A percentile compares a stretch with the other conserved stretches of the same genome.
These are phyloP conservation scores for Scutellaria minor DNA, from an alignment of 257 asterid genomes.

Conservation along the genomic window DNA sequence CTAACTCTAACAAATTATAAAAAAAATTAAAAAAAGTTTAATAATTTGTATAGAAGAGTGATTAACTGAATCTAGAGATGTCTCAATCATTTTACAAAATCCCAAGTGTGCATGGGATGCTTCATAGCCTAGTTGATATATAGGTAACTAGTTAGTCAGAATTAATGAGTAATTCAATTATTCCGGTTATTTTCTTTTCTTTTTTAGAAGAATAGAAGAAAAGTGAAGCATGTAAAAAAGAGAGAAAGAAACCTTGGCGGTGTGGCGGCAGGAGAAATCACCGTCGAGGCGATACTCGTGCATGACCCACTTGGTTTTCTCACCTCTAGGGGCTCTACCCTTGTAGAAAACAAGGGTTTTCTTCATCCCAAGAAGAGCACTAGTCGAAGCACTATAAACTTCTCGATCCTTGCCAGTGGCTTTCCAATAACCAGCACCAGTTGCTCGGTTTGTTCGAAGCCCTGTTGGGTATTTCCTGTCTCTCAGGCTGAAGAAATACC, in stretches of 20 bases:
- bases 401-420: constrained; percentile 83
- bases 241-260: too few relatives aligned
- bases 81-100: constrained; percentile 42
- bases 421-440: constrained; percentile 84
- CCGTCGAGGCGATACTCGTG: constrained; percentile 87
- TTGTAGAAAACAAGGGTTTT: constrained; percentile 88
- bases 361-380: constrained; percentile 72
- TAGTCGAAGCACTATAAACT: constrained; percentile 49
- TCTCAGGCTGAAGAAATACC: constrained; percentile 83
- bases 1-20: neutral
- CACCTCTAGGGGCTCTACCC: constrained; percentile 84
- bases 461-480: constrained; percentile 91
- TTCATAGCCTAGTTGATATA: too few relatives aligned
- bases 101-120: constrained; percentile 26
- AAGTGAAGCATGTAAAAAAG: too few relatives aligned
- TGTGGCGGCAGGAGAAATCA: constrained; percentile 68
- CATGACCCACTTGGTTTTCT: constrained; percentile 93
- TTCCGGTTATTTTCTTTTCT: too few relatives aligned
- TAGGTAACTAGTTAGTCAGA: too few relatives aligned
- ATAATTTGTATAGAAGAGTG: neutral
- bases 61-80: constrained; percentile 27
- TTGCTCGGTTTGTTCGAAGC: constrained; percentile 79
- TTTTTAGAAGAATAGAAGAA: too few relatives aligned
- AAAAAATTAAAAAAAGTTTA: neutral
- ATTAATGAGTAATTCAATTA: too few relatives aligned